phyloP scores from a whole-genome alignment of 2,329 filamentous ascomycete genomes.

The Ophiostoma sp. region DNA sequence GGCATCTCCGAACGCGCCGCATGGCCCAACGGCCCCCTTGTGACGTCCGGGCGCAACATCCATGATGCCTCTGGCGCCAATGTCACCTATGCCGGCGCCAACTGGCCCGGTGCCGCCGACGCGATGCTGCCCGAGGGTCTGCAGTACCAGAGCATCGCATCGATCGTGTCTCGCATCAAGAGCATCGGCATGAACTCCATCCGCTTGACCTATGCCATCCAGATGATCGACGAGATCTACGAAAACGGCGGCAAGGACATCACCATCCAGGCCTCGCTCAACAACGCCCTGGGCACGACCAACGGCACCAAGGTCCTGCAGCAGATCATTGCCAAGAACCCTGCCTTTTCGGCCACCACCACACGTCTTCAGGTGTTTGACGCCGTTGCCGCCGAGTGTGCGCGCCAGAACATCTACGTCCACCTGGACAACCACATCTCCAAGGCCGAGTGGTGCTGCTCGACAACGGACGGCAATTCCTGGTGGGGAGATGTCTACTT shows the following conservation, averaged over 20 bases:
- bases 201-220: slow-evolving; percentile 57
- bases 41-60: slow-evolving; percentile 40
- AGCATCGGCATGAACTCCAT: slow-evolving; percentile 58
- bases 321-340: slow-evolving; percentile 53
- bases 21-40: slow-evolving; percentile 44
- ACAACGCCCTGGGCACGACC: slow-evolving; percentile 43
- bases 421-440: slow-evolving; percentile 60
- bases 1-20: background rate
- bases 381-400: slow-evolving; percentile 54
- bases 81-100: slow-evolving; percentile 51
- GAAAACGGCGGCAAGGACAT: slow-evolving; percentile 45
- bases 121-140: slow-evolving; percentile 62
- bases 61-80: slow-evolving; percentile 40
- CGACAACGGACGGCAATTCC: slow-evolving; percentile 48
- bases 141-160: slow-evolving; percentile 54
- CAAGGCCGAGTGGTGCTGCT: slow-evolving; percentile 55
- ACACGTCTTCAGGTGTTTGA: slow-evolving; percentile 57
- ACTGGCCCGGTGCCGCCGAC: slow-evolving; percentile 58
- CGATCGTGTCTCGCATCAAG: slow-evolving; percentile 53
- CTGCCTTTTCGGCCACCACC: slow-evolving; percentile 48
- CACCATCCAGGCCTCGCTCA: slow-evolving; percentile 34
- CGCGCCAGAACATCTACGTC: slow-evolving; percentile 51
- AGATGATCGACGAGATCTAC: slow-evolving; percentile 58
- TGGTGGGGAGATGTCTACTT: slow-evolving; percentile 61
- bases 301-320: slow-evolving; percentile 50